Base-by-base conservation (phyloP, 805 yeast species). In the Clavispora phyllophila region DNA sequence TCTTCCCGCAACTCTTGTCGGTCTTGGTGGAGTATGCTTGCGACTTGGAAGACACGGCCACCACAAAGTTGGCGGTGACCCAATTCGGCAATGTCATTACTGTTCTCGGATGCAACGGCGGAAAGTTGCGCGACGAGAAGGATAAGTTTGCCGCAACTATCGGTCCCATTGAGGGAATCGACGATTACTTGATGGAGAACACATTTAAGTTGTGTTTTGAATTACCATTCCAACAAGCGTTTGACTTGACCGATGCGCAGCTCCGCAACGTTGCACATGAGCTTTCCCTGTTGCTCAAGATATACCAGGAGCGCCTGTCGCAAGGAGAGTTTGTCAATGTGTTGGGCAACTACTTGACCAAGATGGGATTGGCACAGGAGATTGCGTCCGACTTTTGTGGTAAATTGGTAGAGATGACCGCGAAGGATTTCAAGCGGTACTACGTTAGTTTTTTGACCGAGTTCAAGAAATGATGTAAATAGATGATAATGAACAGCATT, bases 231-330 rank as follows among this genome's bases (percentile, higher is more conserved):
- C 81, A 84, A 51, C 76, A 81, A 27, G 75, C 75, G 25, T 81
- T 83, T 53, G 78, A 83, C 55, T 66, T 81, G 38, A 78, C 79
- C 49, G 96, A 89, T 60, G 95, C 95, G 4, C 90, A 87, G 58
- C 78, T 76, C 50, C 75, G 91, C 55, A 73, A 82, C 45, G 73
- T 86, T 29, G 82, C 88, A 1, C 78, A 80, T 50, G 99, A 91
- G 56, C 69, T 87, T 12, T 79, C 93, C 1, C 68, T 78, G 35
- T 65, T 88, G 18, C 76, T 90, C 58, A 84, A 79, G 51, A 73
- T 84, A 2, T 69, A 86, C 47, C 49, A 49, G 26, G 42, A 31
- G 25, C 44, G 49, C 22, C 50, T 45, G 55, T 15, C 29, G 19
- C 82, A 64, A 59, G 54, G 73, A 64, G 72, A 66, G 23, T 76